These are phyloP conservation scores for Crithidia sp. DNA, from an alignment of 208 protist genomes.

Conservation along the genomic window DNA sequence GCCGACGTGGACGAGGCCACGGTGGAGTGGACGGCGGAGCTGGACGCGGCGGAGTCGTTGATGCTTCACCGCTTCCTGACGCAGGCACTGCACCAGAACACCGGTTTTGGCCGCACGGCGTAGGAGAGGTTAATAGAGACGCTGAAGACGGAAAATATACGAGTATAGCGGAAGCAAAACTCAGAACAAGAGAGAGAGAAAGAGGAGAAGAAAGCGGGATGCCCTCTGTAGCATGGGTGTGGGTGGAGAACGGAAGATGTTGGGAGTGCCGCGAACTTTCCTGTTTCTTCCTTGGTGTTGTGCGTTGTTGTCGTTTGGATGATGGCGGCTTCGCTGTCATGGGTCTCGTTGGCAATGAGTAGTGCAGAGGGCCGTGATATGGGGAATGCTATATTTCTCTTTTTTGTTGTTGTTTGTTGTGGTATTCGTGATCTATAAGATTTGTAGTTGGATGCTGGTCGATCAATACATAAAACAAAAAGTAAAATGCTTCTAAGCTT, in stretches of 20 bases:
- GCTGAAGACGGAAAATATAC: no score
- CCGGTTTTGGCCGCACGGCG: constrained; percentile 47
- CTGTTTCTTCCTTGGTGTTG: no score
- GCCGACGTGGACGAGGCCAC: constrained; percentile 58
- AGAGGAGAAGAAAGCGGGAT: not conserved
- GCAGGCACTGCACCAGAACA: constrained; percentile 85
- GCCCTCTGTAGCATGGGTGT: no score
- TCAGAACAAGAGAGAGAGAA: not conserved
- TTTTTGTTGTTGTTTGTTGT: not conserved
- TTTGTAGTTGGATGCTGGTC: no score
- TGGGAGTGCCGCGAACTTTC: no score
- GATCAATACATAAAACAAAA: no score
- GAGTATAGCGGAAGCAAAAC: no score
- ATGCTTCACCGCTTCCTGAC: constrained; percentile 89
- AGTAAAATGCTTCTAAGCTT: no score
- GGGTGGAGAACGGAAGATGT: no score
- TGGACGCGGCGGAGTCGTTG: constrained; percentile 80
- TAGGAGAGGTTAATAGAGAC: not conserved
- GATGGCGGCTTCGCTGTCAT: no score
- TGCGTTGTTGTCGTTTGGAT: no score
- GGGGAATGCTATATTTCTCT: not conserved
- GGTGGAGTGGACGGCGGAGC: constrained; percentile 70
- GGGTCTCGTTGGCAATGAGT: no score
- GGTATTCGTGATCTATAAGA: not conserved
- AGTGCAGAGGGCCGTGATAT: not conserved